Evolutionary conservation across 192 early-diverging fungal species (phyloP).

Genomic region (Coemansia sp.): DNA sequence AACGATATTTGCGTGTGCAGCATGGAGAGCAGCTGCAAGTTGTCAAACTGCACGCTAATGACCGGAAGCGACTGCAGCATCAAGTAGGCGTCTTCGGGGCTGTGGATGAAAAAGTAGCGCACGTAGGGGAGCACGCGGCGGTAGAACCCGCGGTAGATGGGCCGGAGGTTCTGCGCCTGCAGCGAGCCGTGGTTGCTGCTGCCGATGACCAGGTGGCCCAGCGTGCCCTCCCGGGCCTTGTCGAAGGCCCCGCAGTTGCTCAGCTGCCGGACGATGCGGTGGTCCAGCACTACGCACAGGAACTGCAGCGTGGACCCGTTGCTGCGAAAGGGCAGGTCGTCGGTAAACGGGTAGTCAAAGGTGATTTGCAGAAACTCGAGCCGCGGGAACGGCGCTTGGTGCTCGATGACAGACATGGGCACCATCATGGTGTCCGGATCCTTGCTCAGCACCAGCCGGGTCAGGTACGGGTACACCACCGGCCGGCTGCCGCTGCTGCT

Average conservation of each 20-base stretch:
- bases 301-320: neutral
- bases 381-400: conserved; percentile 5
- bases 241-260: neutral
- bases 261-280: neutral
- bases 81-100: neutral
- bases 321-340: conserved; percentile 10
- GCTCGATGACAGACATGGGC: neutral
- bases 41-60: neutral
- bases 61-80: neutral
- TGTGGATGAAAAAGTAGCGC: conserved; percentile 3
- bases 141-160: neutral
- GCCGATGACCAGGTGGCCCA: conserved; percentile 2
- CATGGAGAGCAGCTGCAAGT: neutral
- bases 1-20: neutral
- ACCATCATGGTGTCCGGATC: neutral
- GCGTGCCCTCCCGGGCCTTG: neutral
- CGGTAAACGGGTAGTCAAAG: conserved; percentile 7
- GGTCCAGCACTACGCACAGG: neutral
- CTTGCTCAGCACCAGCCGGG: neutral
- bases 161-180: neutral
- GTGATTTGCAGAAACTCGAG: neutral
- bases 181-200: neutral
- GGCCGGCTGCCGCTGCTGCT: neutral
- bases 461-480: neutral
- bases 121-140: neutral